Evolutionary conservation across 163 green algal species (phyloP).

Genomic region (Scenedesmus sp.): DNA sequence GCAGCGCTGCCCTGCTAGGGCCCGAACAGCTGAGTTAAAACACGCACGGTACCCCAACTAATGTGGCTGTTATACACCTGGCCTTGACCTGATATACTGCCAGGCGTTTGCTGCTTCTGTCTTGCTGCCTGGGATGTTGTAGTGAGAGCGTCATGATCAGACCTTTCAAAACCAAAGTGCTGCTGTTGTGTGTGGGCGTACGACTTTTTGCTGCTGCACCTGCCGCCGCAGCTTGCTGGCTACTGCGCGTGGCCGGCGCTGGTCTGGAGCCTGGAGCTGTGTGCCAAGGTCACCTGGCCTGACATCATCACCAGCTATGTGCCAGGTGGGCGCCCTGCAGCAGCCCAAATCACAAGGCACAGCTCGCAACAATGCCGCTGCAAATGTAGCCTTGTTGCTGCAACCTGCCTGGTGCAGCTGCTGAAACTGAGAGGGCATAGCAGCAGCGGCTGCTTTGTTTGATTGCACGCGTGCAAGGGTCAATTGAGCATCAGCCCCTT

Average conservation of each 20-base stretch:
- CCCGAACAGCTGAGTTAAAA: too few species aligned
- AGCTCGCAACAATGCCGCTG: background rate
- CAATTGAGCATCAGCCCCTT: background rate
- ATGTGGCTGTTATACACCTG: too few species aligned
- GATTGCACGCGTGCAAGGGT: background rate
- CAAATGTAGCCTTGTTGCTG: background rate
- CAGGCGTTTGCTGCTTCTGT: too few species aligned
- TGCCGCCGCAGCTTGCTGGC: conserved; percentile 22
- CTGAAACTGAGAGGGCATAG: background rate
- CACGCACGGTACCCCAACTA: too few species aligned
- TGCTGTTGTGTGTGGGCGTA: background rate
- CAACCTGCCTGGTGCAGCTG: background rate
- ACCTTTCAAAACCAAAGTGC: too few species aligned
- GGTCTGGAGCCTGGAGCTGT: conserved; percentile 28
- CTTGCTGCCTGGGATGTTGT: too few species aligned
- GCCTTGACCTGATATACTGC: too few species aligned
- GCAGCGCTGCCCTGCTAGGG: background rate
- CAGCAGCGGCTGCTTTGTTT: background rate
- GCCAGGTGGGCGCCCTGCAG: conserved; percentile 1
- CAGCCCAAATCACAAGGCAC: background rate
- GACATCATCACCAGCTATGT: conserved; percentile 31
- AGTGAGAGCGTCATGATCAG: too few species aligned
- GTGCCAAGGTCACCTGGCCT: conserved; percentile 19
- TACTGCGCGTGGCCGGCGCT: conserved; percentile 42
- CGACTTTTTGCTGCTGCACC: background rate